Percentiles rank a stretch among this genome's conserved stretches.
Conservation (phyloP, 116 monocot species). For the Papilionanthe hybrid region DNA sequence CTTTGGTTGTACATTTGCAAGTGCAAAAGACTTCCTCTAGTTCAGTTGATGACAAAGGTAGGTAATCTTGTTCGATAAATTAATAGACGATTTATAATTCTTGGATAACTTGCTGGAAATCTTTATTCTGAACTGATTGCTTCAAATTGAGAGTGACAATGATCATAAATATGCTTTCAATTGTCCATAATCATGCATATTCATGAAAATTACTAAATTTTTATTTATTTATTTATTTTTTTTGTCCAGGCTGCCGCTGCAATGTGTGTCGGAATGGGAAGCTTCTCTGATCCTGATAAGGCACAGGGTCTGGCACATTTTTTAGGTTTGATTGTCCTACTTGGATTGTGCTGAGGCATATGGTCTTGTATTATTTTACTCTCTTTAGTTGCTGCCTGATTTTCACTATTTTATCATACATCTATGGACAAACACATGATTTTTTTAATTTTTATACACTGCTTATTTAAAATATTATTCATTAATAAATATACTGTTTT, state of each 20-base stretch:
- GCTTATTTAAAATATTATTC: constrained; percentile 1
- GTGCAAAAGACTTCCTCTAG: not conserved
- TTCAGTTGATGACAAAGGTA: not conserved
- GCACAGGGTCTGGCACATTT: constrained; percentile 97
- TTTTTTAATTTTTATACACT: not conserved
- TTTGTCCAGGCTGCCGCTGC: constrained; percentile 75
- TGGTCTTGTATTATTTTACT: not conserved
- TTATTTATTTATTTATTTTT: too few relatives aligned
- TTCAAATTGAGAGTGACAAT: not conserved
- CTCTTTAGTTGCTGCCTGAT: not conserved
- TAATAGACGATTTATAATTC: not conserved
- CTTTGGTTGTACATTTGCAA: not conserved
- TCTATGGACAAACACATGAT: not conserved
- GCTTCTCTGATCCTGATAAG: constrained; percentile 76
- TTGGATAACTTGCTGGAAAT: not conserved
- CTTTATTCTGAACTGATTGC: not conserved
- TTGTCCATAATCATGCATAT: not conserved
- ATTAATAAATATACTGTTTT: not conserved
- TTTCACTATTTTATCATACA: not conserved
- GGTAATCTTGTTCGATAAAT: not conserved
- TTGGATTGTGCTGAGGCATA: not conserved
- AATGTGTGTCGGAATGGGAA: constrained; percentile 93
- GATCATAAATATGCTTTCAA: not conserved
- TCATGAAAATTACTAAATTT: not conserved
- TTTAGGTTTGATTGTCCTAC: constrained; percentile 46